Evolutionary conservation across 345 rosid species (phyloP).

Genomic region (Angophora floribunda): DNA sequence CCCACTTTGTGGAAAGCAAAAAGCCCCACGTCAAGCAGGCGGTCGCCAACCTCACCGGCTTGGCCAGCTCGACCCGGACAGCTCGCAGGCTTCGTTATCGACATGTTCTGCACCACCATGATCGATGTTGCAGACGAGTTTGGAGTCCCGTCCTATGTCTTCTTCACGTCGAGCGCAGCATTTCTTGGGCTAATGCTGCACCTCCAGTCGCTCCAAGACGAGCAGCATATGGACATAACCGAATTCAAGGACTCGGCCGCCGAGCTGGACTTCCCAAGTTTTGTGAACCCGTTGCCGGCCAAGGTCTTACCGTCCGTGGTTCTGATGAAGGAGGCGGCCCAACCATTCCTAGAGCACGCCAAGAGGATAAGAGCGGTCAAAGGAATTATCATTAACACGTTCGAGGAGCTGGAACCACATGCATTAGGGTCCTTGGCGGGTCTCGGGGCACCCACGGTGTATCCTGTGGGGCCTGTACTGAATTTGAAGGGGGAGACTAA

Average conservation of each 20-base stretch:
- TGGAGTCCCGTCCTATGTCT: conserved; percentile 30
- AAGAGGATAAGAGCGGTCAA: conserved; percentile 4
- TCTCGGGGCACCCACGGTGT: conserved; percentile 14
- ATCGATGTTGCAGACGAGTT: conserved; percentile 45
- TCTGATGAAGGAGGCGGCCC: not conserved
- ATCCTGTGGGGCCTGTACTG: conserved; percentile 41
- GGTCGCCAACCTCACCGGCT: not conserved
- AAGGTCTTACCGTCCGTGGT: conserved; percentile 13
- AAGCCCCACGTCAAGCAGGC: conserved; percentile 1
- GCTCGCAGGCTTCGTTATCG: conserved; percentile 28
- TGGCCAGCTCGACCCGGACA: not conserved
- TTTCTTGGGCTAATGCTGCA: conserved; percentile 12
- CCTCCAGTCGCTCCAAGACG: conserved; percentile 7
- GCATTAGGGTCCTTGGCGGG: conserved; percentile 7
- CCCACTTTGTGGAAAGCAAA: not conserved
- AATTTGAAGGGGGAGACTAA: conserved; percentile 7
- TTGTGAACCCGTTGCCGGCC: conserved; percentile 19
- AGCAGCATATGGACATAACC: not conserved
- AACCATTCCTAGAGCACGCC: not conserved
- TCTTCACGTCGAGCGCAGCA: conserved; percentile 29
- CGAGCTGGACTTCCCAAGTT: conserved; percentile 18
- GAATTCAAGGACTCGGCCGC: conserved; percentile 19
- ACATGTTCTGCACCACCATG: conserved; percentile 36
- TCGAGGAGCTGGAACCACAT: conserved; percentile 30
- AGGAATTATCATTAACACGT: conserved; percentile 43